Evolutionary conservation across 1,139 yeast species (phyloP).

Genomic region (Meyerozyma elateridarum): DNA sequence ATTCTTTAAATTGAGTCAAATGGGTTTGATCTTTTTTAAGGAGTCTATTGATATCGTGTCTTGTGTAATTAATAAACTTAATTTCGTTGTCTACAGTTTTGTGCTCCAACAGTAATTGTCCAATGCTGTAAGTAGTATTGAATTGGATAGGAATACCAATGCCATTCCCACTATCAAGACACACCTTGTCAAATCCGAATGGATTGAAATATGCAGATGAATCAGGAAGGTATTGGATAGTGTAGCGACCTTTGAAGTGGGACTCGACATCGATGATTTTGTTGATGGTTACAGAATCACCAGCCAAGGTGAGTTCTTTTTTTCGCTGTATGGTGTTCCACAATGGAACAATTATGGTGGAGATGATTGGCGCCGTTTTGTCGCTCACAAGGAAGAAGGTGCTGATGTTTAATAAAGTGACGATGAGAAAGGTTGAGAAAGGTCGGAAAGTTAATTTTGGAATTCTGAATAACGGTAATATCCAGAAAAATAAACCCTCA

Average conservation of each 20-base stretch:
- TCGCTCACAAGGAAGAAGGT: slow-evolving; percentile 43
- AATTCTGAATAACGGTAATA: slow-evolving; percentile 67
- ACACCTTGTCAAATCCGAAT: slow-evolving; percentile 50
- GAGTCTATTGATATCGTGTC: slow-evolving; percentile 47
- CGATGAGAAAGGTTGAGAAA: slow-evolving; percentile 42
- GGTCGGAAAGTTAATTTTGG: slow-evolving; percentile 67
- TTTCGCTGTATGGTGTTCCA: slow-evolving; percentile 45
- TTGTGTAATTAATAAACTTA: slow-evolving; percentile 49
- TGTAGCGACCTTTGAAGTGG: slow-evolving; percentile 81
- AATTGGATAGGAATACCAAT: slow-evolving; percentile 67
- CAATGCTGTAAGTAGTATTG: slow-evolving; percentile 75
- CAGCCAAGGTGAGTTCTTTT: slow-evolving; percentile 68
- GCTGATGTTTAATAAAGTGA: slow-evolving; percentile 28
- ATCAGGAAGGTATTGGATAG: slow-evolving; percentile 86
- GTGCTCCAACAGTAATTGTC: slow-evolving; percentile 60
- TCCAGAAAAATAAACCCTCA: slow-evolving; percentile 68
- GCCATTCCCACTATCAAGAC: slow-evolving; percentile 40
- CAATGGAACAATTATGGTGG: slow-evolving; percentile 31
- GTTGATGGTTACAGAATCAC: slow-evolving; percentile 42
- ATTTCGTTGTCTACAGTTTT: slow-evolving; percentile 49
- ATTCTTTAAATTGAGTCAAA: slow-evolving; percentile 20
- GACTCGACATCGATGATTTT: slow-evolving; percentile 55
- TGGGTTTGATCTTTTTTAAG: slow-evolving; percentile 38
- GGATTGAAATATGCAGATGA: slow-evolving; percentile 86
- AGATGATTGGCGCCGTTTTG: slow-evolving; percentile 30